A percentile compares a stretch with the other conserved stretches of the same genome.
Conservation (phyloP, 108 stramenopile species). For the Licmophora abbreviata region DNA sequence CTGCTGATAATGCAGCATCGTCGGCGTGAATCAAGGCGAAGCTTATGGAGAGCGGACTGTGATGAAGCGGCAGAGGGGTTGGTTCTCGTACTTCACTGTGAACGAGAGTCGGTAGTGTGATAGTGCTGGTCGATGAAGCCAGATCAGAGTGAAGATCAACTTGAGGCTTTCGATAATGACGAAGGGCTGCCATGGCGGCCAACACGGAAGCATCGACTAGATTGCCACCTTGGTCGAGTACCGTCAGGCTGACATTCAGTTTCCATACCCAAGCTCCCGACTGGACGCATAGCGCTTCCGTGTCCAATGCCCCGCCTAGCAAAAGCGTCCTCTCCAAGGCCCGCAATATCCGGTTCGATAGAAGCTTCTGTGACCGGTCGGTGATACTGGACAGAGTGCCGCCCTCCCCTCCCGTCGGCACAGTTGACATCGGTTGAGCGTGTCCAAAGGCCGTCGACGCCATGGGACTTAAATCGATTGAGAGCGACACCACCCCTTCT, state of each 20-base stretch:
- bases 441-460: constrained; percentile 65
- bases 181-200: constrained; percentile 85
- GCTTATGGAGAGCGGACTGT: constrained; percentile 83
- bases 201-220: constrained; percentile 77
- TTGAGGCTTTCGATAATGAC: constrained; percentile 85
- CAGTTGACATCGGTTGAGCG: constrained; percentile 40
- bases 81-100: constrained; percentile 72
- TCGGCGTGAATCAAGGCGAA: constrained; percentile 83
- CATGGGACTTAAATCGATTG: constrained; percentile 83
- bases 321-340: constrained; percentile 63
- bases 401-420: constrained; percentile 23
- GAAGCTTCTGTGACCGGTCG: constrained; percentile 33
- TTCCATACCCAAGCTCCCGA: constrained; percentile 88
- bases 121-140: constrained; percentile 3
- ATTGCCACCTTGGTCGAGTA: constrained; percentile 85
- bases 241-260: constrained; percentile 56
- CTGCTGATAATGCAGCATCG: constrained; percentile 20
- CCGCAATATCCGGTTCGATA: constrained; percentile 65
- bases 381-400: constrained; percentile 15
- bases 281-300: constrained; percentile 82
- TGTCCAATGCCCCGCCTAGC: constrained; percentile 75
- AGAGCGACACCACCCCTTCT: constrained; percentile 78
- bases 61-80: constrained; percentile 87
- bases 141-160: constrained; percentile 26
- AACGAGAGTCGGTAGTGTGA: not conserved